phyloP scores from a whole-genome alignment of 805 yeast genomes.

The Ogataea pignaliae region DNA sequence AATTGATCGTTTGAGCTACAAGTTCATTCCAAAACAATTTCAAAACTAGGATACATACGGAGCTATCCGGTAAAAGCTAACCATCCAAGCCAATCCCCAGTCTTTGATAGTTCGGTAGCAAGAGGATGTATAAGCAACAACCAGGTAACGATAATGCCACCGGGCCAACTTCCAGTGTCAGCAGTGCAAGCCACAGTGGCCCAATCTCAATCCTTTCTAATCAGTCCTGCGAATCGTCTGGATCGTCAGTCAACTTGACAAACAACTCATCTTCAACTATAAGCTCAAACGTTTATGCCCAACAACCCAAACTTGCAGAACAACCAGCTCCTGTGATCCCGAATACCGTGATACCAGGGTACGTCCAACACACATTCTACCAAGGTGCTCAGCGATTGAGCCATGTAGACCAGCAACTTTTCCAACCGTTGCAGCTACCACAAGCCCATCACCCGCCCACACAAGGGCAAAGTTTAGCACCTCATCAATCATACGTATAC shows the following conservation, averaged over 20 bases:
- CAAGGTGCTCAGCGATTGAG: constrained; percentile 4
- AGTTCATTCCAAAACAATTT: no score
- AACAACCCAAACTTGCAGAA: not conserved
- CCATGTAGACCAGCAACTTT: constrained; percentile 2
- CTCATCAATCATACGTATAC: not conserved
- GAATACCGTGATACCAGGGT: no score
- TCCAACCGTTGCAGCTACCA: not conserved
- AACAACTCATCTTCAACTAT: not conserved
- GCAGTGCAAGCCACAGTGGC: not conserved
- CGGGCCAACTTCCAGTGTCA: not conserved
- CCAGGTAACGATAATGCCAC: not conserved
- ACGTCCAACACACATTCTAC: no score
- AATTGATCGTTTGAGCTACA: no score
- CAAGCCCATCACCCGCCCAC: not conserved
- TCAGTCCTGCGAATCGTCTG: constrained; percentile 1
- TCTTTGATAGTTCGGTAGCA: no score
- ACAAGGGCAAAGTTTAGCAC: not conserved
- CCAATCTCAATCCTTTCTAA: not conserved
- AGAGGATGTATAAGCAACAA: no score
- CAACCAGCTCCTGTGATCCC: no score
- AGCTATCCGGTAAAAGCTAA: no score
- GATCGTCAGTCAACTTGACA: not conserved
- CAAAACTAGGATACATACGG: no score
- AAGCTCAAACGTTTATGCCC: not conserved
- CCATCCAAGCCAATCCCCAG: no score